Base-by-base conservation (phyloP, 2,329 filamentous ascomycete genomes). In the Trichoderma polysporum region DNA sequence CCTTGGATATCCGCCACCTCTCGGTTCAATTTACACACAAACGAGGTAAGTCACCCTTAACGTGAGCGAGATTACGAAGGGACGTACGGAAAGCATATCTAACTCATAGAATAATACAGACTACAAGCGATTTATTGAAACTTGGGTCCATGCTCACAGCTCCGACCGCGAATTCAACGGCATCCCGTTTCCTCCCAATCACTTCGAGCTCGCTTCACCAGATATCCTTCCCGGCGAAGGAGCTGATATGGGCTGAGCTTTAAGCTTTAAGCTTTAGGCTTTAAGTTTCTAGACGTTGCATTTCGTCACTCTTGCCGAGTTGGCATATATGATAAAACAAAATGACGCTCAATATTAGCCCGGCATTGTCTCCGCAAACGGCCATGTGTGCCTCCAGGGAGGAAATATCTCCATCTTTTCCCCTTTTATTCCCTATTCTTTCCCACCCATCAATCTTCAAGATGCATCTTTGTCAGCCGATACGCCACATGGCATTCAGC, bases 11-110 rank as follows among this genome's bases (percentile, higher is more conserved):
- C 57, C 79, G 81, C 57, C 82, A 84, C 72, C 75, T 85, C 31
- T 80, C 80, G 6, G 79, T 85, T 50, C 83, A 85, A 62, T 85
- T 85, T 69, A 83, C 79, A 49, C 78, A 80, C 50, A 76, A 79
- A 31, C 79, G 82, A 70, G 83, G 83, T 84, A 74, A 73, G 76
- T 64, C 33, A 29, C 25, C 13, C 4, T 15, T 22, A 13, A 4
- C 10, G 17, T 15, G 13, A 12, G 19, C 37, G 39, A 53, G 61
- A 15, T 25, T 60, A 50, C 22, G 37, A 15, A 66, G 27, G 10
- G 17, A 12, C 9, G 8, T 35, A 29, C 15, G 25, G n/a, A 41
- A 19, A 50, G 39, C 45, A 41, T 3, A 58, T 29, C 39, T 57
- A 37, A 64, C 33, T 4, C 19, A 19, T 6, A 8, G 47, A 19